Conservation (phyloP, 2,329 filamentous ascomycete species). For the Ophiocordyceps australis region DNA sequence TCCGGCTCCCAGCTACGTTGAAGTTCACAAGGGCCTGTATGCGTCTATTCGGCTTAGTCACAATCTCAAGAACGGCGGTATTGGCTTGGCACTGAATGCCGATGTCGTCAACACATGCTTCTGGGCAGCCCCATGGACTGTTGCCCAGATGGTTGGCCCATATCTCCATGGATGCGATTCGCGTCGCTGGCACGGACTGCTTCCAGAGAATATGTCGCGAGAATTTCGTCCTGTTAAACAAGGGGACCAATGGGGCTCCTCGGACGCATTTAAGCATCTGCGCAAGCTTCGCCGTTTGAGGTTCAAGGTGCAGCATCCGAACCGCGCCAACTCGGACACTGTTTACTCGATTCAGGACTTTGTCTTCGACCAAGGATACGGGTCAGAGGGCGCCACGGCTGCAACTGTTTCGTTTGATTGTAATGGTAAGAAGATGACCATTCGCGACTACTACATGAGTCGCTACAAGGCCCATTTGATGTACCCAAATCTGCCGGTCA, state of each 20-base stretch:
- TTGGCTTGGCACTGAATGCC: constrained; percentile 63
- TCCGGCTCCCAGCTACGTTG: constrained; percentile 32
- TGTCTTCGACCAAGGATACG: constrained; percentile 23
- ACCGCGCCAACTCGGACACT: constrained; percentile 24
- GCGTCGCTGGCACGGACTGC: constrained; percentile 8
- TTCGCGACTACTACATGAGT: constrained; percentile 37
- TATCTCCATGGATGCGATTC: constrained; percentile 12
- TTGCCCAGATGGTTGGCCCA: constrained; percentile 19
- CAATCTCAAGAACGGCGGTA: constrained; percentile 23
- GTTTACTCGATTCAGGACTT: constrained; percentile 34
- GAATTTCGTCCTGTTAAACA: constrained; percentile 16
- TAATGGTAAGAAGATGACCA: constrained; percentile 23
- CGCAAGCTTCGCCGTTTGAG: constrained; percentile 34
- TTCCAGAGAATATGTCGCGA: constrained; percentile 9
- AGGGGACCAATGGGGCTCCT: constrained; percentile 13
- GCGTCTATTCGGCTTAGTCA: constrained; percentile 65
- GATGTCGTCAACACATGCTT: constrained; percentile 89
- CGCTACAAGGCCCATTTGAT: constrained; percentile 32
- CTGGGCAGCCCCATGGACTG: constrained; percentile 34
- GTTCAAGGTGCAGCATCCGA: constrained; percentile 33
- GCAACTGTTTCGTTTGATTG: constrained; percentile 35
- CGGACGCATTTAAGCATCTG: constrained; percentile 35
- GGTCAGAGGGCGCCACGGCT: constrained; percentile 25
- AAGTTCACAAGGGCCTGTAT: constrained; percentile 81
- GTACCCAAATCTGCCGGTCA: constrained; percentile 31